phyloP scores from a whole-genome alignment of 1,284 basidiomycete genomes.

The Heimioporus punctisporus region DNA sequence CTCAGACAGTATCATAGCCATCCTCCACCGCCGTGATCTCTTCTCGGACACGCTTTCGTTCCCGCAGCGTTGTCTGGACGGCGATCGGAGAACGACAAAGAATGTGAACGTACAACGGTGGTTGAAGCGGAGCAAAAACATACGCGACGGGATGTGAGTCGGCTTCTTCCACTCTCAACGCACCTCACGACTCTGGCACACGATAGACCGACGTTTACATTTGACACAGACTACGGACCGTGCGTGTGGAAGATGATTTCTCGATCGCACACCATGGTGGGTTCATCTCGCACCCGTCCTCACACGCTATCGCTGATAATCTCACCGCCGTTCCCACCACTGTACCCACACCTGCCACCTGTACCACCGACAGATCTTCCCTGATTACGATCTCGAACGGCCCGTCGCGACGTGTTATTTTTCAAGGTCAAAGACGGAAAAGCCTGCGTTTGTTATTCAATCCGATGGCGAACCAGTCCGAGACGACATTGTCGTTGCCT shows the following conservation, averaged over 20 bases:
- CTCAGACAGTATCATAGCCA: slow-evolving; percentile 17
- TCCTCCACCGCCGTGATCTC: slow-evolving; percentile 28
- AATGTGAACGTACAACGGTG: slow-evolving; percentile 25
- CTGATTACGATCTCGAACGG: slow-evolving; percentile 24
- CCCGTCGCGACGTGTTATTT: slow-evolving; percentile 25
- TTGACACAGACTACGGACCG: slow-evolving; percentile 23
- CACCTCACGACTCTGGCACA: too few relatives aligned
- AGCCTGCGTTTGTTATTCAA: slow-evolving; percentile 26
- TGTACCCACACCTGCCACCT: too few relatives aligned
- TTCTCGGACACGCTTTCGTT: slow-evolving; percentile 29
- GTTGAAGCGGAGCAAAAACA: slow-evolving; percentile 27
- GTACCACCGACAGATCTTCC: slow-evolving; percentile 15
- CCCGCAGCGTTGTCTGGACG: slow-evolving; percentile 8
- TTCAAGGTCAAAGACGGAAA: slow-evolving; percentile 3
- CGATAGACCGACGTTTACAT: slow-evolving; percentile 17
- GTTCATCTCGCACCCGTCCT: neutral
- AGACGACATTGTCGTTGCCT: slow-evolving; percentile 30
- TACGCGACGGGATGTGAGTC: slow-evolving; percentile 24
- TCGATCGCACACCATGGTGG: slow-evolving; percentile 23
- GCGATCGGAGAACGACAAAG: neutral
- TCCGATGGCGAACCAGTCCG: slow-evolving; percentile 23
- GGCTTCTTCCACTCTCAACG: neutral
- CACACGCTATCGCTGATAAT: too few relatives aligned
- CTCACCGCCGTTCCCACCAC: too few relatives aligned
- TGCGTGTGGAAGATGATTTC: slow-evolving; percentile 29